Base-by-base conservation (phyloP, 2,329 filamentous ascomycete genomes). In the Beauveria sp. region DNA sequence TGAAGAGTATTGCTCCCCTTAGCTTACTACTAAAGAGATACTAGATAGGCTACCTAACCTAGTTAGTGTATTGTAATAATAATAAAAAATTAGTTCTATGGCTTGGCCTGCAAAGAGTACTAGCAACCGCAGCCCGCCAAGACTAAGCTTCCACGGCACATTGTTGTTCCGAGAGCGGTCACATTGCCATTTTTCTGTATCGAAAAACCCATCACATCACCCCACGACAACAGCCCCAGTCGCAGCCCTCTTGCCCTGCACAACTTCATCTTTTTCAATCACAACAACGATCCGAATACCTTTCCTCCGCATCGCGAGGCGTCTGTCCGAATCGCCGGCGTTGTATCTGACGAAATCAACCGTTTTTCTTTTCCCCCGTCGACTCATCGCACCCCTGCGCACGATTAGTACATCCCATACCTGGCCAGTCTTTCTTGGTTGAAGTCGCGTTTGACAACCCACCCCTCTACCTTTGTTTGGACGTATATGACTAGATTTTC, bases 401-500 rank as follows among this genome's bases (percentile, higher is more conserved):
- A 48, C 54, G 54, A 57, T 48, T 57, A 48, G 54, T 57, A 56
- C 53, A 56, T 22, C 7, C 12, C 24, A 12, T 24, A 20, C 46
- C 20, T 43, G 28, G 46, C 34, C 24, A 12, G 14, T 24, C 26
- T 43, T 22, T 18, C 49, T 26, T 45, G 34, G 49, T 50, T 24
- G n/a, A 14, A 24, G 49, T 49, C 51, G 42, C 42, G 51, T 50
- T 55, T 53, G 50, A 28, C 50, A 31, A 54, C 28, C 28, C 20
- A 38, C 20, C 38, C 24, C 38, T 28, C 22, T 43, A 28, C 50
- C 22, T 26, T 40, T 34, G 43, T 43, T 49, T 40, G 50, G 51
- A 48, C 40, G 42, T 53, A 31, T 61, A 46, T 55, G 59, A 54
- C 43, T 61, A 61, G 59, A 61, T 40, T 45, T 40, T 55, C 48